Base-by-base conservation (phyloP, 305 asterid species). In the Fraxinus ornus region DNA sequence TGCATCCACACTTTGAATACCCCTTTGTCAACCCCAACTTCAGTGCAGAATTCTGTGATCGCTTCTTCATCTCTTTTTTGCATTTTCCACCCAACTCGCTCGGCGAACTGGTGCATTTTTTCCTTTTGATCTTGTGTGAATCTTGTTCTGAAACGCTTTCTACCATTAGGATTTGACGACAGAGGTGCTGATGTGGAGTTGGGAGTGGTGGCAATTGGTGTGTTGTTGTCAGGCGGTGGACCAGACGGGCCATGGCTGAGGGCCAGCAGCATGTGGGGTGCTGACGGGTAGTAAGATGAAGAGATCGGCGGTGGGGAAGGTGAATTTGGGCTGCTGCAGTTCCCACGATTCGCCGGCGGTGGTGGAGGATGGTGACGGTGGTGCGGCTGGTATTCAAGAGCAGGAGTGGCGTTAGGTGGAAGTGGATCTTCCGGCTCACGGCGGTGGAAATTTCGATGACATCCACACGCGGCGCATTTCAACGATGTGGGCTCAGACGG, bases 381-480 rank as follows among this genome's bases (percentile, higher is more conserved):
- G 89, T 85, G 97, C 2, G 98, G 94, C 44, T 91, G 95, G 91
- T 89, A 95, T 80, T 92, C 94, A 7, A 95, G 88, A 15, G 92
- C 91, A 1, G 95, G 86, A 1, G 86, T 32, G 5, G 89, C 74
- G 71, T 76, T 80, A 1, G 92, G 86, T n/a, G 84, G 87, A 2
- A 86, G 83, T 0, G 86, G 83, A 7, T 88, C 94, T 0, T 93
- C 98, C 0, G 96, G 93, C 80, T 94, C 99, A 0, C 97, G 97
- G 86, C 99, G 98, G 88, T 94, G 98, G 91, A 95, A 95, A 72
- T 95, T 95, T 28, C 98, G 98, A 92, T 95, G 99, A 86, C 99
- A 95, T 0, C 97, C 97, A 84, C 97, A 94, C 0, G 97, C 98
- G 7, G 98, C 97, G 88, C 99, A 95, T 89, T 89, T 95, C 4